Base-by-base conservation (phyloP, 129 eudicot species). In the Flaveria sonorensis region DNA sequence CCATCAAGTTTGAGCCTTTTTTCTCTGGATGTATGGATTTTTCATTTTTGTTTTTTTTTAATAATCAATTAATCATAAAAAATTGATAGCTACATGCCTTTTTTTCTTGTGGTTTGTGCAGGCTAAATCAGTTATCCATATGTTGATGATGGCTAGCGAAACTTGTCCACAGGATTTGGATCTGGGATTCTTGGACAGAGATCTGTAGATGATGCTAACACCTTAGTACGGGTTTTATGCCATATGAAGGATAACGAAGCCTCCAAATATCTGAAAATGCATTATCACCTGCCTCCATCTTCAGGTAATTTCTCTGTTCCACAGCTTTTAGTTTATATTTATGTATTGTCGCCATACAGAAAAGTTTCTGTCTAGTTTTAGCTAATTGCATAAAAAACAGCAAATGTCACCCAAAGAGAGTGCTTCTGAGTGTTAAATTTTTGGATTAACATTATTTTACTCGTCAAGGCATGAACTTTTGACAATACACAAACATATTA, bases 181-280 rank as follows among this genome's bases (percentile, higher is more conserved):
- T 78, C 79, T 32, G 75, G 60, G 23, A 79, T 84, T 48, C 72
- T 66, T 10, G 85, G 93, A 26, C 87, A 86, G 2, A 85, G 96
- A 76, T 79, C 77, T 55, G 68, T 86, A 60, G 96, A 82, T 7
- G 90, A 91, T 83, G 96, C 90, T 21, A 83, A 87, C 83, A 91
- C 96, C 65, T 86, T 91, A 57, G 82, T 94, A 75, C 90, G 98
- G n/a, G 82, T 91, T 36, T 81, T 94, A 74, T 94, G 98, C 79
- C 98, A 94, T 85, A 94, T 89, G 81, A 94, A 87, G 77, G 97
- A 94, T 79, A 83, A 83, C 79, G 96, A 85, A 82, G 97, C 97
- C 48, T 94, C 97, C 23, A 88, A 83, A 77, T 94, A 87, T 74
- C 70, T 94, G 26, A 87, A 89, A 76, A 61, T 73, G 51, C 89